Evolutionary conservation across 2,329 filamentous ascomycete genomes (phyloP), one percentile per base, ranked within the genome.

Genomic region (Talaromyces sp.): DNA sequence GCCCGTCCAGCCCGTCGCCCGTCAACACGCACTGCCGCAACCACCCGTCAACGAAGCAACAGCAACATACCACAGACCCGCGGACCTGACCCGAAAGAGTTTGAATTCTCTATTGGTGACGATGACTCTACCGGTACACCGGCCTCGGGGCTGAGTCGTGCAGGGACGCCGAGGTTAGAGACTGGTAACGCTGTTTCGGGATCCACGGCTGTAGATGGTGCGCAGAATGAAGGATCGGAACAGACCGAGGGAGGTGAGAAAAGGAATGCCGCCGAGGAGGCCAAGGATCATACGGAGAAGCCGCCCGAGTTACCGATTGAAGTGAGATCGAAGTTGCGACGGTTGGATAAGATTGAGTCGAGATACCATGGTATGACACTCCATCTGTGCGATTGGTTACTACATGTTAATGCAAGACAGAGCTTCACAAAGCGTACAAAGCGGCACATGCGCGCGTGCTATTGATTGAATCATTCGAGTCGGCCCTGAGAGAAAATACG

Each of bases 391-490:
- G 9, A 27, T 43, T 3, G 22, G 9, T 22, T 13, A 11, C 10
- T 37, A 22, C n/a, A 16, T 43, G 22, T 24, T 41, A 16, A 58
- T 19, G 16, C 9, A 4, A 3, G 22, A 65, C 13, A 92, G 94
- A 98, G 73, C 83, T 99, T 0, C 83, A 98, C 59, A 90, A 92
- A 64, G 97, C 94, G 9, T 99, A 99, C 78, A 88, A 93, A 67
- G 89, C 93, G 69, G 95, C 95, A 19, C 94, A 99, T 80, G 87
- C 91, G 65, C 88, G 93, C 60, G 92, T 93, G 48, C 87, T 90
- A 13, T 87, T 90, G 2, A 96, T 98, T 72, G 95, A 98, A 73
- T 90, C 92, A 0, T 99, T 99, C 75, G 95, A 99, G 79, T 89
- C 91, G 63, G 89, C 90, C 0, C 83, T 99, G 8, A 91, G 92